A percentile compares a stretch with the other conserved stretches of the same genome.
phyloP scores from a whole-genome alignment of 192 early-diverging fungal species.

The Mycoemilia scoparia region DNA sequence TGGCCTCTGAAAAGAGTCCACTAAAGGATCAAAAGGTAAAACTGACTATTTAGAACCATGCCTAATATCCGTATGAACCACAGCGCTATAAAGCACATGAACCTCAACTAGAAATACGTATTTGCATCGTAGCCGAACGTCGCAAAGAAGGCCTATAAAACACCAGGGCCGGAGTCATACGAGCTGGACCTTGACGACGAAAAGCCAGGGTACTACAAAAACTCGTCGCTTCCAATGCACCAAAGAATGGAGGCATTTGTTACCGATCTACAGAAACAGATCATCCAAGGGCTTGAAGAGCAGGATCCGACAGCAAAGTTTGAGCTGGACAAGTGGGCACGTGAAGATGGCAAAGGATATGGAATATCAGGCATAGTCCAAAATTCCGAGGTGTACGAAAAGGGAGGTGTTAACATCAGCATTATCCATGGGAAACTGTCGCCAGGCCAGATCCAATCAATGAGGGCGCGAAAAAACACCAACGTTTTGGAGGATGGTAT shows the following conservation, averaged over 20 bases:
- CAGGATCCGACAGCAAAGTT: constrained; percentile 50
- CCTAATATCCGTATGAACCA: no score
- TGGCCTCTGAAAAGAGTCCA: no score
- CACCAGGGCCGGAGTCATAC: no score
- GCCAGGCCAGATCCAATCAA: constrained; percentile 58
- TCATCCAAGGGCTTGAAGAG: constrained; percentile 40
- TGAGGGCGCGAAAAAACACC: constrained; percentile 54
- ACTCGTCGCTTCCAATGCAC: constrained; percentile 40
- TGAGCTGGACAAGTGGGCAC: constrained; percentile 60
- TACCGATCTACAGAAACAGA: constrained; percentile 54
- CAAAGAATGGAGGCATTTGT: constrained; percentile 67
- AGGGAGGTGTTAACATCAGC: constrained; percentile 92
- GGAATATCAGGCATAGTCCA: constrained; percentile 85
- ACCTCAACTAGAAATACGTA: no score
- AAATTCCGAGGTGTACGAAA: constrained; percentile 83
- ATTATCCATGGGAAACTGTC: constrained; percentile 71
- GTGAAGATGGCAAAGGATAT: constrained; percentile 72
- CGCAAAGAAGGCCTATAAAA: no score
- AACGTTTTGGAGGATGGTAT: constrained; percentile 38
- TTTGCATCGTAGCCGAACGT: no score
- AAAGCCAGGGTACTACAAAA: constrained; percentile 13
- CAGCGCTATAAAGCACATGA: no score
- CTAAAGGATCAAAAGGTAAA: no score
- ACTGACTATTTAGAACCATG: no score
- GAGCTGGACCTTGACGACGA: no score